Evolutionary conservation across 106 monocot genomes (phyloP).

Genomic region (Phalaenopsis aphrodite): DNA sequence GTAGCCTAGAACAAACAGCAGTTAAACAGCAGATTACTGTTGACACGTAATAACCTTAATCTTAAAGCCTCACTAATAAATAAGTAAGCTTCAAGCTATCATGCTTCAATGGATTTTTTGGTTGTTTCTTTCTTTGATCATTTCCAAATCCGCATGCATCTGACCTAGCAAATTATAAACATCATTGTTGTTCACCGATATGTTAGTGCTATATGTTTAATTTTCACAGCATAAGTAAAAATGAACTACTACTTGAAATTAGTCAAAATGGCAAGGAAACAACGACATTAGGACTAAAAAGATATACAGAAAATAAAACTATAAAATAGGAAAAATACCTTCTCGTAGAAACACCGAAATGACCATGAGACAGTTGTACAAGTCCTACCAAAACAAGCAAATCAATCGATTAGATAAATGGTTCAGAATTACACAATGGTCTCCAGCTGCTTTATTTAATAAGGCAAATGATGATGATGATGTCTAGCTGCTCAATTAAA

Average conservation of each 20-base stretch:
- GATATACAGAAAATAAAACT: not conserved
- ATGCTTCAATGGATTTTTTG: not conserved
- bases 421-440: not conserved
- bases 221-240: not conserved
- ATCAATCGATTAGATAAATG: not conserved
- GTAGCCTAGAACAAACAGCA: not conserved
- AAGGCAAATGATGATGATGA: not conserved
- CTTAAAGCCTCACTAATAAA: not conserved
- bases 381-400: conserved; percentile 2
- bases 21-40: not conserved
- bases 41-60: not conserved
- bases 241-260: not conserved
- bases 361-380: conserved; percentile 9
- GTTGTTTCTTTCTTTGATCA: not conserved
- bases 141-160: not conserved
- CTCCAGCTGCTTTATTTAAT: not conserved
- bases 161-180: not conserved
- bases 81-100: not conserved
- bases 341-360: conserved; percentile 10
- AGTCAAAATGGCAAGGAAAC: not conserved
- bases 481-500: not conserved
- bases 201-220: not conserved
- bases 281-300: not conserved
- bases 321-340: not conserved
- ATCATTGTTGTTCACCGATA: conserved; percentile 4